These are phyloP conservation scores for Talaromyces sp. DNA, from an alignment of 2,329 filamentous ascomycete genomes.

Conservation along the genomic window DNA sequence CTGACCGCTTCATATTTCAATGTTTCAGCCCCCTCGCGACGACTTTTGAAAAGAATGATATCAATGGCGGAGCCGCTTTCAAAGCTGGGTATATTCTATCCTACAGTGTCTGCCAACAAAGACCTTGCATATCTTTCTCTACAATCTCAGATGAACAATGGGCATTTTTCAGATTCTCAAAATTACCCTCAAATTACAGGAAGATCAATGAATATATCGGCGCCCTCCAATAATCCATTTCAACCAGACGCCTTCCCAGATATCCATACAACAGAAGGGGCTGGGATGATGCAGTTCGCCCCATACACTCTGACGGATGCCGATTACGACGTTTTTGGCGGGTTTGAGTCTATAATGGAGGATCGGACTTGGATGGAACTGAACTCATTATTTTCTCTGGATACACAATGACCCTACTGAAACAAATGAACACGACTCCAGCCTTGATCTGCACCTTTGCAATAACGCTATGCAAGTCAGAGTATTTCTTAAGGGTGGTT, in stretches of 20 bases:
- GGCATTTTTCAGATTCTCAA: not conserved
- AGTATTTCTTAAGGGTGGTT: not conserved
- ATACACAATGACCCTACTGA: not conserved
- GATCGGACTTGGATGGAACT: conserved; percentile 6
- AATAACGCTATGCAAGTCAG: not conserved
- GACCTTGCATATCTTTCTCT: not conserved
- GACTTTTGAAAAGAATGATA: conserved; percentile 2
- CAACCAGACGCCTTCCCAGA: not conserved
- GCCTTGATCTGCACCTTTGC: not conserved
- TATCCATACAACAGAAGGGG: not conserved
- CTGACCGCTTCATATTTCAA: not conserved
- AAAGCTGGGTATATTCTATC: not conserved
- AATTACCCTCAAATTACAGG: not conserved
- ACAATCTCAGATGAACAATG: not conserved
- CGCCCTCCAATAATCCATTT: not conserved
- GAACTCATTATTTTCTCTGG: not conserved
- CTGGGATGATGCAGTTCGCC: not conserved
- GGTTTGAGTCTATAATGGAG: not conserved
- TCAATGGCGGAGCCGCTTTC: not conserved
- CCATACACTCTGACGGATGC: not conserved
- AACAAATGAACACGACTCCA: not conserved
- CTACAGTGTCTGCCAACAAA: not conserved
- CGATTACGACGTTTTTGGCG: not conserved
- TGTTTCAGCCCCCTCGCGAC: not conserved
- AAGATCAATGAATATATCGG: not conserved